Base-by-base conservation (phyloP, 2,329 filamentous ascomycete species). In the Fusarium tanahbumbuense region DNA sequence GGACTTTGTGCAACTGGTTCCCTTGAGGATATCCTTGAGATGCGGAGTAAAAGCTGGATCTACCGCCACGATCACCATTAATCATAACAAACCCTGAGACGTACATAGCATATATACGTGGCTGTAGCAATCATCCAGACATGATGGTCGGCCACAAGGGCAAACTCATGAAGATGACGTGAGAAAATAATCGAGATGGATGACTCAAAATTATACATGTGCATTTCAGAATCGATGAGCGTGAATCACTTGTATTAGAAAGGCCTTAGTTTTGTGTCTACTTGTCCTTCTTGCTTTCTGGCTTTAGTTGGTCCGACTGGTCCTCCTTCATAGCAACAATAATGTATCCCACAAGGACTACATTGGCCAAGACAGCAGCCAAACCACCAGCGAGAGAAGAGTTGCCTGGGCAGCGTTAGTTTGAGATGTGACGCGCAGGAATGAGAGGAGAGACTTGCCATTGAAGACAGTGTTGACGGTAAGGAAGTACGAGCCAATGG, bases 271-370 rank as follows among this genome's bases (percentile, higher is more conserved):
- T 16, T 13, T 30, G 22, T 27, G 30, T 55, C 76, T 73, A 86
- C 68, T 82, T 79, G 46, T 83, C 80, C 76, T 88, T 88, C 79
- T 87, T 88, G 55, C 75, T 78, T 56, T 84, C 82, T 42, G 76
- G 75, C 73, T 81, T 82, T 66, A 75, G 73, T 42, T 83, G 83
- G 64, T 83, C 83, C 37, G 76, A 66, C 70, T 81, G 80, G 20
- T 98, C 96, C 79, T 99, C 96, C 66, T 87, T 90, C 87, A 97
- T 94, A 6, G 96, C 96, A 22, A 97, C 93, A 60, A 98, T 83
- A 45, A 98, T 89, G 80, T 98, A 99, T n/a, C 87, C 89, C 60
- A 98, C 87, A 53, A 99, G 83, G 6, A 99, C 93, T 3, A 97
- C 87, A 75, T 99, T 99, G 15, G 96, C 96, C 79, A 97, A 89